Evolutionary conservation across 2,329 filamentous ascomycete species (phyloP).

Genomic region (Monosporascus sp.): DNA sequence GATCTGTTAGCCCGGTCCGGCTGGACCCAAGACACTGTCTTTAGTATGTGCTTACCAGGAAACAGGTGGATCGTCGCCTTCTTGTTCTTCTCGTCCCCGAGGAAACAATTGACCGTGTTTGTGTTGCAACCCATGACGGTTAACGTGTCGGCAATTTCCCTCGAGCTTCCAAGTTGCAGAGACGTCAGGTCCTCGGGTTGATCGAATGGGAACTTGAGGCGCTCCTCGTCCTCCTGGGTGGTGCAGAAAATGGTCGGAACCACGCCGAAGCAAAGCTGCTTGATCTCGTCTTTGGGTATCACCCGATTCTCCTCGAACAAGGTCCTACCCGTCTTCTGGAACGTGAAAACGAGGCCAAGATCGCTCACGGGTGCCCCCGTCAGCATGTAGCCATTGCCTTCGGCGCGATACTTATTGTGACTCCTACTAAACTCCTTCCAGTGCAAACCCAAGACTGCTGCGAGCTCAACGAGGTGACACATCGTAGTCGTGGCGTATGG

Average conservation of each 20-base stretch:
- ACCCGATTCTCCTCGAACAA: conserved; percentile 45
- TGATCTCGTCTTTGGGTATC: conserved; percentile 48
- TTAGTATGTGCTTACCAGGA: conserved; percentile 32
- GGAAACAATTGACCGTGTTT: conserved; percentile 43
- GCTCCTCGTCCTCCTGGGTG: conserved; percentile 30
- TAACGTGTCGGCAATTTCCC: conserved; percentile 48
- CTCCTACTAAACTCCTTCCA: conserved; percentile 55
- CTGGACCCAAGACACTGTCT: background rate
- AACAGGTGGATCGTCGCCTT: conserved; percentile 44
- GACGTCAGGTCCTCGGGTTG: conserved; percentile 37
- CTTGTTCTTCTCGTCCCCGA: conserved; percentile 30
- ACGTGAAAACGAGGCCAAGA: conserved; percentile 50
- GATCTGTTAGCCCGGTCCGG: background rate
- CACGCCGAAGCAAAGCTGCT: conserved; percentile 51
- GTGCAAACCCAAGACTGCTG: conserved; percentile 50
- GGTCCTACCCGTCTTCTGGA: conserved; percentile 46
- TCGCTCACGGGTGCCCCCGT: conserved; percentile 42
- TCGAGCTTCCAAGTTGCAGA: conserved; percentile 43
- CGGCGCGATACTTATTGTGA: conserved; percentile 46
- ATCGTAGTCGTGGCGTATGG: conserved; percentile 46
- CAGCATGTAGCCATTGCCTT: conserved; percentile 51
- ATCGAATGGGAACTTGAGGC: conserved; percentile 34
- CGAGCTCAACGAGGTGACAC: conserved; percentile 50
- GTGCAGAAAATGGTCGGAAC: conserved; percentile 50
- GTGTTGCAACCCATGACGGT: conserved; percentile 50